Conservation (phyloP, 129 eudicot species). For the Escallonia rubra region DNA sequence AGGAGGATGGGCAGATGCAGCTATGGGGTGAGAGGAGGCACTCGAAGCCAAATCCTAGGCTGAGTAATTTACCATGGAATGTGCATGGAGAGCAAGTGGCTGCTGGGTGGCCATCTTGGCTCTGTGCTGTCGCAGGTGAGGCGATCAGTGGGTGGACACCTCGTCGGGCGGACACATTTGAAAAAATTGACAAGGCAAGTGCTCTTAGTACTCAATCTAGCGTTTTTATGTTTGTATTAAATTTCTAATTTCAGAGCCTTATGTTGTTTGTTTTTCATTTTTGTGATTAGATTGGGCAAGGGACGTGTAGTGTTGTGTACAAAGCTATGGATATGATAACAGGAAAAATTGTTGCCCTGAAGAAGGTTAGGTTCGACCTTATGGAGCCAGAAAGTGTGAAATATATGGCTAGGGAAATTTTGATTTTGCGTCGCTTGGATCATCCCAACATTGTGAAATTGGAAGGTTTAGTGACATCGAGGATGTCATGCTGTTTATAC, state of each 20-base stretch:
- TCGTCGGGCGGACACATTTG: slow-evolving; percentile 38
- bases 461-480: slow-evolving; percentile 14
- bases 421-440: slow-evolving; percentile 34
- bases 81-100: slow-evolving; percentile 38
- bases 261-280: background rate
- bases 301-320: slow-evolving; percentile 39
- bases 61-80: slow-evolving; percentile 10
- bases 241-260: background rate
- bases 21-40: slow-evolving; percentile 27
- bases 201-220: background rate
- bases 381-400: slow-evolving; percentile 37
- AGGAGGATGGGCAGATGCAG: slow-evolving; percentile 19
- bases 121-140: slow-evolving; percentile 36
- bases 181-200: slow-evolving; percentile 33
- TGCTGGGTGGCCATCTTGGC: slow-evolving; percentile 41
- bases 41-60: slow-evolving; percentile 32
- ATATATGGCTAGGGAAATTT: slow-evolving; percentile 33
- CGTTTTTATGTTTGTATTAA: background rate
- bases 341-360: slow-evolving; percentile 34
- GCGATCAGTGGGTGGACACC: slow-evolving; percentile 41
- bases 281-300: slow-evolving; percentile 41
- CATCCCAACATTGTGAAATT: slow-evolving; percentile 36
- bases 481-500: no score
- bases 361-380: slow-evolving; percentile 40
- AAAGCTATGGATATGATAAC: slow-evolving; percentile 32